Base-by-base conservation (phyloP, 192 early-diverging fungal species). In the Spizellomyces punctatus region DNA sequence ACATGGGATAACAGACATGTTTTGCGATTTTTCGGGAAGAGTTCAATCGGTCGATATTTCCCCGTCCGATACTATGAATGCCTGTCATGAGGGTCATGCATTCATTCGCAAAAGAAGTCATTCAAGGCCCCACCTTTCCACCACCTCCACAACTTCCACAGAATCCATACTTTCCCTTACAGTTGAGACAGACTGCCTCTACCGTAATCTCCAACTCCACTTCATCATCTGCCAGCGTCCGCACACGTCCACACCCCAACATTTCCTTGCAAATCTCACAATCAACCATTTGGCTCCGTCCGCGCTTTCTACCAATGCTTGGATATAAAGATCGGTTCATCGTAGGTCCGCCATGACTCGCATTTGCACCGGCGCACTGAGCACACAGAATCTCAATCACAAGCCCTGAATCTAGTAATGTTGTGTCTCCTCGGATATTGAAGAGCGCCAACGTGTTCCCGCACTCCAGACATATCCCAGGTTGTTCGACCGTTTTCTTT, bases 31-130 rank as follows among this genome's bases (percentile, higher is more conserved):
- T 52, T 52, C 14, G 45, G 57, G 71, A 84, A 84, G 14, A 84
- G 75, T 21, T 74, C 82, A 9, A 79, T 48, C 10, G 82, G 82
- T 6, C 82, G 54, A 62, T 75, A 84, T 66, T 84, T 84, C 17
- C 82, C 82, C 48, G 71, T 72, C 14, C 71, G 71, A 56, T 56
- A 72, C 82, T 79, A 63, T 44, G 76, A 76, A 47, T 81, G 82
- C 27, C 27, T 36, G 0, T 3, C 27, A 36, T 36, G 6, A 73
- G 63, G 19, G 81, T 46, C 10, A 41, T 47, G 58, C 82, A 83
- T 4, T 56, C 75, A 78, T 50, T 76, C 76, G 27, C 77, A 75
- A 67, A 75, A 83, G 49, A 82, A 82, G 21, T 65, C 58, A 59
- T 46, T 6, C 10, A 76, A 81, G 27, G 47, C 41, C 12, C 46